These are phyloP conservation scores for Gaertneriomyces sp. DNA, from an alignment of 192 early-diverging fungal genomes.

Conservation along the genomic window DNA sequence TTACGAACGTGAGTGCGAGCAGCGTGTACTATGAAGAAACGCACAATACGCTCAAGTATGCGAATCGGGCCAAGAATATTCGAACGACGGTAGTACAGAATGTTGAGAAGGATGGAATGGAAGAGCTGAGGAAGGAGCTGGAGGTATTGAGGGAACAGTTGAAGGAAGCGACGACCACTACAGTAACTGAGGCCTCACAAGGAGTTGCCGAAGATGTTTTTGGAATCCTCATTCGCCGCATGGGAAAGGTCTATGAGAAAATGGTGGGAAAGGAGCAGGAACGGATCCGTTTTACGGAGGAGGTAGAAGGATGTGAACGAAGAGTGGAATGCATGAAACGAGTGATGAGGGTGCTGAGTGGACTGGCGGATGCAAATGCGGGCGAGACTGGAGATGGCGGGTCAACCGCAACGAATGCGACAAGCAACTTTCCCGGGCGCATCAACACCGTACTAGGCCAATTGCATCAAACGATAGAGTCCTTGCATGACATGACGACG, in stretches of 20 bases:
- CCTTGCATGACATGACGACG: constrained; percentile 20
- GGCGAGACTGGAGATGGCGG: not conserved
- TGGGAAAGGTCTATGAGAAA: constrained; percentile 20
- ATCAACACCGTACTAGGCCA: not conserved
- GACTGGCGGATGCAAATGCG: not conserved
- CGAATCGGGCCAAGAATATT: constrained; percentile 68
- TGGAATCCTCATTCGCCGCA: constrained; percentile 7
- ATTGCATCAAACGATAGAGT: constrained; percentile 12
- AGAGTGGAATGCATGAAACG: constrained; percentile 2
- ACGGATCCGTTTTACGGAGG: constrained; percentile 4
- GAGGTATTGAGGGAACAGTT: constrained; percentile 17
- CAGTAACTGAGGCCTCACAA: too few species aligned
- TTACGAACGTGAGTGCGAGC: constrained; percentile 68
- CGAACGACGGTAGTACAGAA: constrained; percentile 53
- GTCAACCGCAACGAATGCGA: not conserved
- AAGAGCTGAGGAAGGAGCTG: constrained; percentile 34
- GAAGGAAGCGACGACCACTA: not conserved
- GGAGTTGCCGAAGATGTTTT: not conserved
- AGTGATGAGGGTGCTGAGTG: not conserved
- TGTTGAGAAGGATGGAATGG: constrained; percentile 35
- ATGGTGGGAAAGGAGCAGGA: constrained; percentile 11
- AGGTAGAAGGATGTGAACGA: constrained; percentile 24
- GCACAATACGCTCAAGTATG: constrained; percentile 74
- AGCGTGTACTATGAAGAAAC: constrained; percentile 69
- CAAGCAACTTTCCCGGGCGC: not conserved